Evolutionary conservation across 768 basidiomycete species (phyloP), one percentile per base, ranked within the genome.

Genomic region (Crepidotus variabilis): DNA sequence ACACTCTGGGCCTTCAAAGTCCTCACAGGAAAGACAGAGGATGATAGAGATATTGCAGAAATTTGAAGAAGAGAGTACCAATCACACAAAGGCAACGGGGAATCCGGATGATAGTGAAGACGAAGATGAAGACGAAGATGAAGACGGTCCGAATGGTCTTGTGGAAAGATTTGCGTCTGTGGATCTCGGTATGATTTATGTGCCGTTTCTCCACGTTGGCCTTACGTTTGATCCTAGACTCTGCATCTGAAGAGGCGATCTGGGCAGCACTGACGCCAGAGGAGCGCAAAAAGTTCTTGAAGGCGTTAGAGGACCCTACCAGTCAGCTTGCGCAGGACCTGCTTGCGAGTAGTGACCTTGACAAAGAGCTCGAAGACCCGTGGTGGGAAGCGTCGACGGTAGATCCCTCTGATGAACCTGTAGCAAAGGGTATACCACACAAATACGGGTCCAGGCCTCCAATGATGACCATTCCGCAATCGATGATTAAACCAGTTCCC

Each of bases 31-130:
- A 64, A 76, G 83, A 46, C 66, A 71, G 47, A 75, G 79, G 58
- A 92, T 91, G 81, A 69, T 93, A 63, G 83, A 85, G 48, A 65
- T 93, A 3, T 73, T 94, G 20, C 84, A 81, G 65, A 82, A 78
- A 8, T 87, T 93, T 55, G 90, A 92, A 57, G 85, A 90, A 51
- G 81, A 85, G 50, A 73, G 66, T 13, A 61, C 68, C 21, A 69
- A 75, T 24, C 72, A 79, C 14, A 59, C 61, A 16, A 13, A 55
- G 13, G 50, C 62, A 4, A 49, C 50, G 11, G 77, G 73, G 2
- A 68, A 66, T 14, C 62, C 62, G 1, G 64, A 70, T 1, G 64
- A 60, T 1, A 67, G 68, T 0, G 65, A 63, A 1, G 70, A 69
- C 1, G 64, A 60, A 1, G 78, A 78, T 0, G 65, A 63, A 1